These are phyloP conservation scores for Arxiozyma bovina DNA, from an alignment of 1,139 yeast species.

Conservation along the genomic window DNA sequence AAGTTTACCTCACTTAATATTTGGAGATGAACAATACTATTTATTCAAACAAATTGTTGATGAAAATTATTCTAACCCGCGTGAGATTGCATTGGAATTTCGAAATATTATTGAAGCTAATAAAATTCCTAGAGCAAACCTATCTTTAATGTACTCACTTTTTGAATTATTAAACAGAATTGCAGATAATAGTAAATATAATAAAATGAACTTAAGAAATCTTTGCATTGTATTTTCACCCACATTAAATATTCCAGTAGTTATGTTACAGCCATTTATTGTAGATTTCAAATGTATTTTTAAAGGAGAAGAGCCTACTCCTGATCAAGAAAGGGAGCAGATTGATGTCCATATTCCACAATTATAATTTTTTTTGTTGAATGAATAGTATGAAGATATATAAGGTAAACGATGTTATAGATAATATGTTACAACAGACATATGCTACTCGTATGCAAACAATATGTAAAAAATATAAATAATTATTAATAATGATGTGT, in stretches of 20 bases:
- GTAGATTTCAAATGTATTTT: constrained; percentile 60
- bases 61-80: constrained; percentile 26
- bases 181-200: constrained; percentile 50
- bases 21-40: constrained; percentile 43
- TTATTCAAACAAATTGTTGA: constrained; percentile 34
- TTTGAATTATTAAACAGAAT: constrained; percentile 62
- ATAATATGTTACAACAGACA: neutral
- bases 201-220: constrained; percentile 77
- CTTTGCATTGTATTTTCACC: constrained; percentile 82
- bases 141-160: constrained; percentile 54
- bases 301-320: constrained; percentile 41
- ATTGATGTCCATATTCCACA: constrained; percentile 34
- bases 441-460: neutral
- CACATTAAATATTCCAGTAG: constrained; percentile 63
- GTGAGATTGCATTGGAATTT: constrained; percentile 29
- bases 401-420: neutral
- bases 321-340: constrained; percentile 27
- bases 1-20: constrained; percentile 57
- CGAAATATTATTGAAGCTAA: constrained; percentile 27
- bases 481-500: neutral
- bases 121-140: constrained; percentile 42
- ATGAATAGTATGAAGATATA: neutral
- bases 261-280: constrained; percentile 53
- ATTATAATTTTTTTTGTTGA: constrained; percentile 2
- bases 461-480: neutral